Evolutionary conservation across 2,329 filamentous ascomycete genomes (phyloP).

Genomic region (Colletotrichum truncatum): DNA sequence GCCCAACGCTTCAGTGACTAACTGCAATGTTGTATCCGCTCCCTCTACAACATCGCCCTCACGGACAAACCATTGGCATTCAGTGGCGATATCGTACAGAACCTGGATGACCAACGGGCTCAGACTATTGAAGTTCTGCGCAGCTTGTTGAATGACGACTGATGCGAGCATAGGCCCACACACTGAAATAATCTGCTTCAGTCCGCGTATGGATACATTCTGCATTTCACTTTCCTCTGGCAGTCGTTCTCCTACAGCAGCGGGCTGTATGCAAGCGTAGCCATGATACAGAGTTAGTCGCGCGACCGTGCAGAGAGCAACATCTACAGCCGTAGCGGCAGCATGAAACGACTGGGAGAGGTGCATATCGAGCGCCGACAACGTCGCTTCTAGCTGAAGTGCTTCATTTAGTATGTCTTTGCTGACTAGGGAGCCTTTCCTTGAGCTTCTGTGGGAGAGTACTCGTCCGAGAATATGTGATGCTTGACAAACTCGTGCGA

Average conservation of each 20-base stretch:
- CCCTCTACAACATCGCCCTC: slow-evolving; percentile 28
- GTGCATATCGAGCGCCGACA: not conserved
- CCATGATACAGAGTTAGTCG: slow-evolving; percentile 30
- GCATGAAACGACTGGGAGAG: not conserved
- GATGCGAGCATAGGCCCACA: not conserved
- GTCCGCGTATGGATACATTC: slow-evolving; percentile 7
- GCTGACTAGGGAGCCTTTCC: not conserved
- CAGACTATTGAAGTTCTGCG: not conserved
- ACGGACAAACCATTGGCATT: slow-evolving; percentile 33
- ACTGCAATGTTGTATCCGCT: not conserved
- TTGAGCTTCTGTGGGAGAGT: slow-evolving; percentile 31
- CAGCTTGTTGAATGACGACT: not conserved
- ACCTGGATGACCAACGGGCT: not conserved
- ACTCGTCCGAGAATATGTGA: slow-evolving; percentile 42
- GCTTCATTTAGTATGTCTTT: slow-evolving; percentile 26
- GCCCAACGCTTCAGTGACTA: not conserved
- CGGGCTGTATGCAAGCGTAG: slow-evolving; percentile 33
- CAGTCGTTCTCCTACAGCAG: not conserved
- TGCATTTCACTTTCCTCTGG: slow-evolving; percentile 33
- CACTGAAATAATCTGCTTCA: slow-evolving; percentile 6
- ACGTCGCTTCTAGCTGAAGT: slow-evolving; percentile 16
- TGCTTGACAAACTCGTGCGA: slow-evolving; percentile 42
- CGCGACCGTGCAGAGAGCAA: slow-evolving; percentile 27
- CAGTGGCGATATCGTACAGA: slow-evolving; percentile 30
- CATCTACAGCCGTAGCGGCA: not conserved